These are phyloP conservation scores for Rachicladosporium sp. DNA, from an alignment of 2,329 filamentous ascomycete species.

Conservation along the genomic window DNA sequence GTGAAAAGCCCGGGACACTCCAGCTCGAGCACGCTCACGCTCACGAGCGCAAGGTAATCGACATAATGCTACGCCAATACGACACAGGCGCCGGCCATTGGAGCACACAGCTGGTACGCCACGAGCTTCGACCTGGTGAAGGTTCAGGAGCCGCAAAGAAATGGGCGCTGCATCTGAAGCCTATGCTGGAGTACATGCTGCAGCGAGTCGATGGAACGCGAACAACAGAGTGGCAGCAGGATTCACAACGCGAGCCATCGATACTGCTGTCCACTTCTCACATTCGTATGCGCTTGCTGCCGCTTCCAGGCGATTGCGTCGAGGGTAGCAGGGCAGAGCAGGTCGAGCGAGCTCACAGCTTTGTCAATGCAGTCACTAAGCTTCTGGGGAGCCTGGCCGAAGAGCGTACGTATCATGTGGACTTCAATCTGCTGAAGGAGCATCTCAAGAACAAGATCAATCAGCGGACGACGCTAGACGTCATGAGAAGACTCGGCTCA, in stretches of 20 bases:
- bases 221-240: slow-evolving; percentile 8
- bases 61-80: slow-evolving; percentile 4
- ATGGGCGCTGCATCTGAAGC: background rate
- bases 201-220: slow-evolving; percentile 8
- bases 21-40: slow-evolving; percentile 1
- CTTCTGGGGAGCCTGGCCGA: background rate
- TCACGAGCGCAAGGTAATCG: slow-evolving; percentile 1
- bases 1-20: too few species aligned
- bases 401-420: slow-evolving; percentile 1
- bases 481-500: too few species aligned
- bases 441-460: too few species aligned
- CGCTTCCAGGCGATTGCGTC: slow-evolving; percentile 10
- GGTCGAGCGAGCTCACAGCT: background rate
- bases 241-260: slow-evolving; percentile 6
- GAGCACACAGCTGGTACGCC: slow-evolving; percentile 1
- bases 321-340: background rate
- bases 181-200: slow-evolving; percentile 8
- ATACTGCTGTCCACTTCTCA: slow-evolving; percentile 13
- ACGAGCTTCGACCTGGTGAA: background rate
- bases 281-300: slow-evolving; percentile 17
- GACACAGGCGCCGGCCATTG: slow-evolving; percentile 2
- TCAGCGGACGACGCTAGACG: too few species aligned
- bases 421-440: too few species aligned
- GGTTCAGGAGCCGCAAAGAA: too few species aligned
- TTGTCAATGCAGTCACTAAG: background rate